Base-by-base conservation (phyloP, 495 filamentous ascomycete genomes). In the Coniosporium apollinis region DNA sequence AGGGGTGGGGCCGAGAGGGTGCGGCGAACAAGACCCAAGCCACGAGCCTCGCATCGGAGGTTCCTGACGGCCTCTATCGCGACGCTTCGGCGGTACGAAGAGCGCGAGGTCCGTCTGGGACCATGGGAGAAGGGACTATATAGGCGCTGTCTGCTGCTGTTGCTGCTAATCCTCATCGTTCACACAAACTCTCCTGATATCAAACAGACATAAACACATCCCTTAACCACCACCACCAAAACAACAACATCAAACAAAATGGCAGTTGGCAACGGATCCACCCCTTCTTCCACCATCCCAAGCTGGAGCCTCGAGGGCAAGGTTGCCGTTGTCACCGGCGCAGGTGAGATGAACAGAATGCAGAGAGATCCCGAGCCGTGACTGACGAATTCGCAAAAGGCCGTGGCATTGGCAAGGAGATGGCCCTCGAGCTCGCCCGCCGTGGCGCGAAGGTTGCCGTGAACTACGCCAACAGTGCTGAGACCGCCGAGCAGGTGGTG, bases 401-500 rank as follows among this genome's bases (percentile, higher is more conserved):
- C 46, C 57, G 58, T 45, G 58, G 58, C 32, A 61, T 61, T 30
- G 58, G 58, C 34, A 49, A 51, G 34, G 55, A 52, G 37, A 59
- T 59, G 54, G 58, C 58, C 33, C 46, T 54, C 29, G 58, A 61
- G 52, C 56, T 61, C 30, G 58, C 50, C 19, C 36, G 45, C 5
- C 58, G 57, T 5, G 66, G 66, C 19, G 66, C 58, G 8, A 59
- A 58, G 41, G 58, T 61, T 40, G 52, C 55, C 40, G 54, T 61
- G 39, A 61, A 61, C 53, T 61, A 61, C 42, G 58, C 58, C 47
- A 59, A 61, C 51, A 52, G 47, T 47, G 37, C 41, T 38, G 58
- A 61, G 32, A 56, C 60, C 9, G 66, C 66, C 36, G 55, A 70
- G 20, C 39, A 58, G 33, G 42, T 68, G 25, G 65, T 65, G 30